A percentile compares a stretch with the other conserved stretches of the same genome.
Conservation (phyloP, 768 basidiomycete genomes). For the Lyophyllum decastes region DNA sequence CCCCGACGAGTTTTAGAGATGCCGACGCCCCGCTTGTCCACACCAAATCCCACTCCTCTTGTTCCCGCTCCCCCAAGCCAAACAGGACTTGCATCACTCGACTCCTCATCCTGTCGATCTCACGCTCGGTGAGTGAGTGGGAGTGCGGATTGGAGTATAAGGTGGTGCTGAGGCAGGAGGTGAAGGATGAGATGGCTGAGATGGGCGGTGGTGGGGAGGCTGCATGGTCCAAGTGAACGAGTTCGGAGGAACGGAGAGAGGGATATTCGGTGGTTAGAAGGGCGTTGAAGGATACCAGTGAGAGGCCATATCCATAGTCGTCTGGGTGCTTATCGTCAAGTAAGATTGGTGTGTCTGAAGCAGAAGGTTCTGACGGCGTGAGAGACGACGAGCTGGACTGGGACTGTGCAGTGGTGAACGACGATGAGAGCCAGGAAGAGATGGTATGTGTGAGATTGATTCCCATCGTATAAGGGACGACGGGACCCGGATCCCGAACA, state of each 20-base stretch:
- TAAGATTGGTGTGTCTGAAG: not conserved
- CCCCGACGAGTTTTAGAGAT: constrained; percentile 12
- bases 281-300: constrained; percentile 5
- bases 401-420: not conserved
- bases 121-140: constrained; percentile 9
- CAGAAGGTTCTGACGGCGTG: not conserved
- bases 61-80: constrained; percentile 7
- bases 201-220: constrained; percentile 16
- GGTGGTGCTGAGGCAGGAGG: constrained; percentile 1
- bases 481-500: not conserved
- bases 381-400: not conserved
- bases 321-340: not conserved
- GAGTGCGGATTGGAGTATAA: constrained; percentile 17
- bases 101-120: constrained; percentile 9
- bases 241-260: constrained; percentile 8
- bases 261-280: constrained; percentile 13
- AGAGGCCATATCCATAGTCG: constrained; percentile 10
- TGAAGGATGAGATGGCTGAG: constrained; percentile 10
- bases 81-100: constrained; percentile 15
- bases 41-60: constrained; percentile 15
- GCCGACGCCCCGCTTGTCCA: constrained; percentile 17
- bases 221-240: constrained; percentile 18
- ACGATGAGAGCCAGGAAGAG: constrained; percentile 4
- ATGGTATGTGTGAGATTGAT: not conserved
- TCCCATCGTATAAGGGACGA: not conserved